A percentile compares a stretch with the other conserved stretches of the same genome.
Evolutionary conservation across 257 asterid species (phyloP).

Genomic region (Rubia yunnanensis): DNA sequence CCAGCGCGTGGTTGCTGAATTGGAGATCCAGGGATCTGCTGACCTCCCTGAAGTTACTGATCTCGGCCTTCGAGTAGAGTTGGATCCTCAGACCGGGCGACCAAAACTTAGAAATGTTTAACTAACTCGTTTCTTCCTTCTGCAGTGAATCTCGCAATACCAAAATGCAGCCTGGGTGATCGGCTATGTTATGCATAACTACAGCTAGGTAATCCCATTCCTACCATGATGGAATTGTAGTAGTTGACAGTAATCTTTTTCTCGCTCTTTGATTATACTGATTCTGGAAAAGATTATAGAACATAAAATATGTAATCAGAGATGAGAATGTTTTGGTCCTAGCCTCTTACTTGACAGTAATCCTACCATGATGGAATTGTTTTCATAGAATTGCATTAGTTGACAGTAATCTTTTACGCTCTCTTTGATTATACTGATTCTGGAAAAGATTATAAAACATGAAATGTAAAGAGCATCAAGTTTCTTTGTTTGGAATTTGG

Average conservation of each 20-base stretch:
- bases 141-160: not conserved
- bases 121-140: not conserved
- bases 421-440: not conserved
- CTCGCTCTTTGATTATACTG: too few species aligned
- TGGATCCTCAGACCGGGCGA: conserved; percentile 56
- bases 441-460: not conserved
- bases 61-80: conserved; percentile 67
- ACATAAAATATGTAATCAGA: too few species aligned
- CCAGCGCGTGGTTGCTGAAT: conserved; percentile 37
- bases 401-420: too few species aligned
- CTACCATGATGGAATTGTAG: too few species aligned
- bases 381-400: too few species aligned
- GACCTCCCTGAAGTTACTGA: conserved; percentile 59
- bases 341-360: too few species aligned
- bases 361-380: too few species aligned
- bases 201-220: not conserved
- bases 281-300: too few species aligned
- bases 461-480: not conserved
- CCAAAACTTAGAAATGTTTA: conserved; percentile 66
- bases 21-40: conserved; percentile 60
- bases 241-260: too few species aligned
- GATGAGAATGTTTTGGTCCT: too few species aligned
- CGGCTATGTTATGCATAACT: not conserved
- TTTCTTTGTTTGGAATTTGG: not conserved
- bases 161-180: not conserved